Conservation (phyloP, 768 basidiomycete species). For the Auricularia auricula-judae region DNA sequence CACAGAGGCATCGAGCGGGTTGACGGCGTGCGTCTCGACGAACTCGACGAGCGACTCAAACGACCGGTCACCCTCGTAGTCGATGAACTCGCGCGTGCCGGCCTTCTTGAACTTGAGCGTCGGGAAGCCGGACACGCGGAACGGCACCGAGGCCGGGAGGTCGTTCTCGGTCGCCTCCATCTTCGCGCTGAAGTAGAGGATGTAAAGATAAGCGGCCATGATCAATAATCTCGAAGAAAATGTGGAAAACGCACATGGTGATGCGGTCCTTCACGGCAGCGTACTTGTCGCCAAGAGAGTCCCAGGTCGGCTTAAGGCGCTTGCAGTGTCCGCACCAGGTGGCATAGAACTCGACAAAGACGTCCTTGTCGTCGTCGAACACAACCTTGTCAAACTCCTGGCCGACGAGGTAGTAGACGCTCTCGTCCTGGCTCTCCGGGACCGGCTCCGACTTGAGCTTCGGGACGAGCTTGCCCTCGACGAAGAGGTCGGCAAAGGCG, state of each 20-base stretch:
- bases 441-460: constrained; percentile 84
- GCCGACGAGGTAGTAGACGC: constrained; percentile 74
- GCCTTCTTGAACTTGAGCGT: constrained; percentile 96
- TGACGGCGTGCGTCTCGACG: constrained; percentile 71
- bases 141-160: constrained; percentile 75
- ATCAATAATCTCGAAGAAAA: neutral
- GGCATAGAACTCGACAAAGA: constrained; percentile 95
- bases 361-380: constrained; percentile 81
- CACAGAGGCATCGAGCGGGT: constrained; percentile 39
- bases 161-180: constrained; percentile 97
- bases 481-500: constrained; percentile 50
- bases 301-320: constrained; percentile 91
- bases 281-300: constrained; percentile 79
- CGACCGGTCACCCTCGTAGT: constrained; percentile 88
- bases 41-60: constrained; percentile 79
- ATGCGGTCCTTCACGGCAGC: constrained; percentile 61
- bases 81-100: constrained; percentile 74
- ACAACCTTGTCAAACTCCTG: constrained; percentile 83
- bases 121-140: constrained; percentile 84
- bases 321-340: constrained; percentile 98
- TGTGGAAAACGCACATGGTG: constrained; percentile 47
- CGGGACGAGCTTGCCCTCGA: constrained; percentile 65
- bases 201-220: constrained; percentile 20
- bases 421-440: constrained; percentile 73
- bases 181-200: constrained; percentile 47